Base-by-base conservation (phyloP, 208 protist species). In the Wallacemonas sp. region DNA sequence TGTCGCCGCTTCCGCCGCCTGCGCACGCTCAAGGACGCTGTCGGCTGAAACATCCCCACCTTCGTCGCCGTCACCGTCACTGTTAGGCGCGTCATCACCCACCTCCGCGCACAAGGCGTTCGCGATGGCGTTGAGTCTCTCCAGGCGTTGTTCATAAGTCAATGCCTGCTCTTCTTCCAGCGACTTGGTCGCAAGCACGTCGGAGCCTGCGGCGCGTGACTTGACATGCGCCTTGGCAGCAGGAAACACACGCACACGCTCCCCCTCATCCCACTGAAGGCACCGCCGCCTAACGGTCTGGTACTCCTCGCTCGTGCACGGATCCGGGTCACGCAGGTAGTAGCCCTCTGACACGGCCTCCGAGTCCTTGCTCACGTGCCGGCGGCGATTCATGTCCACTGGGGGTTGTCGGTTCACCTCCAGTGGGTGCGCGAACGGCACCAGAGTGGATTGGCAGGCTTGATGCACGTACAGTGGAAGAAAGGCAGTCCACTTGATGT, bases 191-290 rank as follows among this genome's bases (percentile, higher is more conserved):
- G 54, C 54, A 21, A 61, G 37, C 15, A 44, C 37, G 54, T 39
- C 54, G 8, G 54, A 61, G 54, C 22, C 36, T 3, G 36, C 36
- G 54, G 26, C 45, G 36, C 15, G 44, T 17, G 17, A 3, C n/a
- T 15, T 24, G 5, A 45, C 42, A 22, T 15, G 21, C 12, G 32
- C 33, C 19, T 41, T 39, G 15, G 34, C 45, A 3, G 41, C 36
- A 4, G 26, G 29, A 0, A 82, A 59, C 27, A 82, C 39, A 17
- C 78, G 76, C 39, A 58, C 48, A 17, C 54, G 59, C 66, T 85
- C 83, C 6, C 83, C 83, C 46, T 85, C 83, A 44, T 89, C 63
- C 79, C 83, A 89, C 32, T 33, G 26, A 21, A 80, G 57, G 12
- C 77, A 83, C 39, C 42, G 36, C 24, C 60, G 60, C 39, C 63